Base-by-base conservation (phyloP, 1,284 basidiomycete species). In the Ceratobasidium sp. region DNA sequence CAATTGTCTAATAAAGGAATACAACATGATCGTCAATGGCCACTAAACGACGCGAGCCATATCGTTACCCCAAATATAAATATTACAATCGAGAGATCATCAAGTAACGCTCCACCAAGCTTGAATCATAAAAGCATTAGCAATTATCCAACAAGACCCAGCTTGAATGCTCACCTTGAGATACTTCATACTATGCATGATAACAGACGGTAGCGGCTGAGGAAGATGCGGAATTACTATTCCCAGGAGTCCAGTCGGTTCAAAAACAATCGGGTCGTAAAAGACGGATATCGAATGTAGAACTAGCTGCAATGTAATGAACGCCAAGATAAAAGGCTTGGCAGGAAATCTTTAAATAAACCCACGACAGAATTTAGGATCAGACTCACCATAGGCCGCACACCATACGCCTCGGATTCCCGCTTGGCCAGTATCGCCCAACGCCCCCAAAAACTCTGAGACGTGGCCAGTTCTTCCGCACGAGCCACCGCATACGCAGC, bases 261-360 rank as follows among this genome's bases (percentile, higher is more conserved):
- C 57, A 35, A 65, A 69, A n/a, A 65, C 23, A 81, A 93, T 93
- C 77, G 91, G 88, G 79, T 90, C 89, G 20, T 87, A 88, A 81
- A 92, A 90, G 84, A 94, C 89, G 75, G 90, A 89, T 80, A 91
- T 82, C 18, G 93, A 93, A 80, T 94, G 92, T 65, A 94, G 81
- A 16, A 87, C 86, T 23, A 94, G 86, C 80, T 94, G 88, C 3
- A 94, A 82, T 0, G 93, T 91, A 54, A 89, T 88, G 80, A 94
- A 94, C 20, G 89, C 91, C 90, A 91, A 93, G 83, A 94, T 93
- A 86, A 94, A 93, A 0, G 92, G 90, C 93, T 94, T 10, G 66
- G 23, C n/a, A 2, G 46, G 7, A 44, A 59, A 10, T 18, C 7
- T 60, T 60, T 33, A 33, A 35, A 33, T 38, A 60, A 35, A 27